These are phyloP conservation scores for Exophiala viscosa DNA, from an alignment of 2,329 filamentous ascomycete genomes.

Conservation along the genomic window DNA sequence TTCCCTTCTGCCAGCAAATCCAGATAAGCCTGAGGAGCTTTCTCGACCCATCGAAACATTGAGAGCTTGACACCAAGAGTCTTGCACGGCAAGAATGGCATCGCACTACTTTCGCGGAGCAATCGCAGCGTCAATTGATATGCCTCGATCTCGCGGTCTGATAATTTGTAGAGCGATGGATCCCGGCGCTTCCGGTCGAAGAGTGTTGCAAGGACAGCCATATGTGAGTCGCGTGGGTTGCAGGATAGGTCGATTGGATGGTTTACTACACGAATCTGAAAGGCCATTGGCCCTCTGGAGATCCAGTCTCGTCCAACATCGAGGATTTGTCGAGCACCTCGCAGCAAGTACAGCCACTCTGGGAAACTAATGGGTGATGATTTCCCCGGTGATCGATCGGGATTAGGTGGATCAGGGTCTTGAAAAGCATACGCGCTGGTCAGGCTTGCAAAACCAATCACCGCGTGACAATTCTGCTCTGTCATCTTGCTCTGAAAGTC, in stretches of 20 bases:
- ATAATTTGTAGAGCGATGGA: no score
- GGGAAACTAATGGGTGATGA: not conserved
- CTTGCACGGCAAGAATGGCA: not conserved
- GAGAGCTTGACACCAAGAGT: not conserved
- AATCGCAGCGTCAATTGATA: no score
- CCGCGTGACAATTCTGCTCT: slow-evolving; percentile 2
- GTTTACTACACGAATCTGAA: not conserved
- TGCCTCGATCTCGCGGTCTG: no score
- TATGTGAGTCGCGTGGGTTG: not conserved
- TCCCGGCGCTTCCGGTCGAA: not conserved
- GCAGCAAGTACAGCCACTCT: slow-evolving; percentile 2
- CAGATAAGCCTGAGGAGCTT: not conserved
- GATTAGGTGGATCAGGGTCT: not conserved
- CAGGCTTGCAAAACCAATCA: slow-evolving; percentile 1
- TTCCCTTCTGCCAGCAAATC: not conserved
- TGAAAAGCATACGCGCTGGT: slow-evolving; percentile 2
- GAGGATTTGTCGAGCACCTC: slow-evolving; percentile 1
- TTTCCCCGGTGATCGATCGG: not conserved
- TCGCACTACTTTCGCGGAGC: no score
- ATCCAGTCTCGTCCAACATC: not conserved
- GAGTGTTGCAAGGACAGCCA: not conserved
- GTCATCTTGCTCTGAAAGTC: not conserved
- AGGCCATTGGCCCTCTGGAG: not conserved
- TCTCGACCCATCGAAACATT: not conserved
- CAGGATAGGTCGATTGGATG: not conserved